These are phyloP conservation scores for Friedmanniomyces endolithicus DNA, from an alignment of 495 filamentous ascomycete genomes.

Conservation along the genomic window DNA sequence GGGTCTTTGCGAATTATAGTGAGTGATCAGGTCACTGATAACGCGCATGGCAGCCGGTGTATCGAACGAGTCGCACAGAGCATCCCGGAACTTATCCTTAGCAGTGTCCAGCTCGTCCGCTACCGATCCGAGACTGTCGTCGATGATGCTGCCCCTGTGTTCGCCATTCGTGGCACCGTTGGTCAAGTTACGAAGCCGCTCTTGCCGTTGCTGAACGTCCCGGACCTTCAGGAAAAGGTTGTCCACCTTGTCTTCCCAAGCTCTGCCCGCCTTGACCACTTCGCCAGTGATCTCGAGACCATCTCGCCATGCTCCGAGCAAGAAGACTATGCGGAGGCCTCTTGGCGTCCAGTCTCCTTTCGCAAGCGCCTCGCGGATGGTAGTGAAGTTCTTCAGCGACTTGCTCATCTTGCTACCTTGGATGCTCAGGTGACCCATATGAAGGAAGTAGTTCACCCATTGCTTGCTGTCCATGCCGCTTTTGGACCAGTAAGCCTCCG, in stretches of 20 bases:
- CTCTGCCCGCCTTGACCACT: constrained; percentile 55
- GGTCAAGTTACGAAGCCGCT: neutral
- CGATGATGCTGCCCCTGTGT: neutral
- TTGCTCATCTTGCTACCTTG: constrained; percentile 91
- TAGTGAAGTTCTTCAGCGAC: constrained; percentile 92
- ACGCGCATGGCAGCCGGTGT: constrained; percentile 63
- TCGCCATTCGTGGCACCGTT: constrained; percentile 6
- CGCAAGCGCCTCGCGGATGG: constrained; percentile 71
- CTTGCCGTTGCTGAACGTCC: constrained; percentile 37
- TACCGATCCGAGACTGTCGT: constrained; percentile 20
- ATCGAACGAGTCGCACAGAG: constrained; percentile 80
- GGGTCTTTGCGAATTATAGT: constrained; percentile 47
- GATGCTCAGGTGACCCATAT: constrained; percentile 91
- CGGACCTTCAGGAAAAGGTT: constrained; percentile 84
- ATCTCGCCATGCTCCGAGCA: constrained; percentile 80
- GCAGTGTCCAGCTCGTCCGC: constrained; percentile 43
- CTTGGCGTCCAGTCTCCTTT: constrained; percentile 68
- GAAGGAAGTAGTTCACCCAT: constrained; percentile 93
- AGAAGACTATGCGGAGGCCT: constrained; percentile 71
- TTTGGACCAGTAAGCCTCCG: constrained; percentile 65
- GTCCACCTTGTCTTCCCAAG: constrained; percentile 71
- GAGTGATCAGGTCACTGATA: constrained; percentile 61
- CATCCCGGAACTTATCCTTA: constrained; percentile 50
- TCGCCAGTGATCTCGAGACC: constrained; percentile 83
- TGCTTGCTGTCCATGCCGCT: constrained; percentile 32